Conservation (phyloP, 2,329 filamentous ascomycete genomes). For the Aspergillus ruber region DNA sequence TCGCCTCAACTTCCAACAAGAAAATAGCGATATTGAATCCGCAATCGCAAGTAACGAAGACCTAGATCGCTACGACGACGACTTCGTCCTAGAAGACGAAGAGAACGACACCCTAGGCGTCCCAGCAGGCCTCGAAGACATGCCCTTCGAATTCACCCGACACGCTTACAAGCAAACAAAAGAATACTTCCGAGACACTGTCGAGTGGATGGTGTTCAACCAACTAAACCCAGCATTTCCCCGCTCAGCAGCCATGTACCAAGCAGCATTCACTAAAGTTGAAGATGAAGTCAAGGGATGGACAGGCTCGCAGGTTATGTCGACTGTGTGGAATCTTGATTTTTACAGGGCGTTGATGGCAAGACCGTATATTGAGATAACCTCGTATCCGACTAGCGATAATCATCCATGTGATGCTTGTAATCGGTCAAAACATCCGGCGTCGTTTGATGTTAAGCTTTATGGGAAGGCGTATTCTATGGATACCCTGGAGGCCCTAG, state of each 20-base stretch:
- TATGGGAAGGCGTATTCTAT: conserved; percentile 60
- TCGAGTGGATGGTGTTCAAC: conserved; percentile 78
- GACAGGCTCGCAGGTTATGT: conserved; percentile 64
- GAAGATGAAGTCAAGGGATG: conserved; percentile 64
- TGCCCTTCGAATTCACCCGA: conserved; percentile 64
- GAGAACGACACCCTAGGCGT: conserved; percentile 51
- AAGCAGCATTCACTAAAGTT: conserved; percentile 63
- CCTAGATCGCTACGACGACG: conserved; percentile 53
- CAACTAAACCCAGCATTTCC: conserved; percentile 67
- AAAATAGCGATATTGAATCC: conserved; percentile 27
- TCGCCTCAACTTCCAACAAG: conserved; percentile 8
- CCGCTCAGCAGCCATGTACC: conserved; percentile 58
- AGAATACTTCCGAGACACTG: conserved; percentile 65
- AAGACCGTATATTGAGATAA: conserved; percentile 55
- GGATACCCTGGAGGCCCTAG: conserved; percentile 59
- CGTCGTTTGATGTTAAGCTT: conserved; percentile 59
- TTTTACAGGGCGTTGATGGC: conserved; percentile 62
- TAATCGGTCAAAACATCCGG: conserved; percentile 61
- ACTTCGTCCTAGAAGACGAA: conserved; percentile 61
- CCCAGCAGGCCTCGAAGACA: conserved; percentile 43
- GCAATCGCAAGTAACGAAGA: conserved; percentile 33
- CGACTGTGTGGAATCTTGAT: conserved; percentile 60
- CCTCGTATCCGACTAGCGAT: conserved; percentile 38
- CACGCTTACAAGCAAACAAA: conserved; percentile 61
- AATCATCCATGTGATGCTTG: conserved; percentile 61